A percentile compares a stretch with the other conserved stretches of the same genome.
Conservation (phyloP, 2,329 filamentous ascomycete species). For the Penicillium freii region DNA sequence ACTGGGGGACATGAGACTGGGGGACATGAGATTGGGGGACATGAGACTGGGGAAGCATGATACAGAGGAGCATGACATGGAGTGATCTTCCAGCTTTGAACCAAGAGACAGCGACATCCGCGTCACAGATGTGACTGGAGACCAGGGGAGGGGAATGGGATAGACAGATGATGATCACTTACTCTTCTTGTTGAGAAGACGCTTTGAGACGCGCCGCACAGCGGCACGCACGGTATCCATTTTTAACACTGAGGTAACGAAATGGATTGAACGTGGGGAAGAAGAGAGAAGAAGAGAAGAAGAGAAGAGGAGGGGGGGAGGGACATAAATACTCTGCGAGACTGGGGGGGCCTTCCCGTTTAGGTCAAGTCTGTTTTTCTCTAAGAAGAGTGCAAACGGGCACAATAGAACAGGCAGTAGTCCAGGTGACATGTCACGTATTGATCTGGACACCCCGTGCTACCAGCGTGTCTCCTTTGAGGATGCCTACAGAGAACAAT, state of each 20-base stretch:
- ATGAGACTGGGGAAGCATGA: background rate
- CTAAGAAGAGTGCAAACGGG: background rate
- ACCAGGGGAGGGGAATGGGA: background rate
- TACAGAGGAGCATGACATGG: background rate
- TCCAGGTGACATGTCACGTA: background rate
- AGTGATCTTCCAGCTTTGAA: background rate
- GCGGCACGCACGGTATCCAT: constrained; percentile 1
- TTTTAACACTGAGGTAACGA: background rate
- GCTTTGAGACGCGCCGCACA: constrained; percentile 2
- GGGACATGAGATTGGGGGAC: background rate
- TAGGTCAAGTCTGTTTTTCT: background rate
- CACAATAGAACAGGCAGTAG: background rate
- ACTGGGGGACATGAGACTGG: no score
- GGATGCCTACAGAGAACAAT: background rate
- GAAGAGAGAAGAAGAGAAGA: background rate
- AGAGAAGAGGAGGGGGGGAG: background rate
- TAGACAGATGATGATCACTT: background rate
- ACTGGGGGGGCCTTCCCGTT: background rate
- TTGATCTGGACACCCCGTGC: background rate
- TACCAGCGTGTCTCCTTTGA: background rate
- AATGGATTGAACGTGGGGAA: background rate
- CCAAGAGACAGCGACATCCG: background rate
- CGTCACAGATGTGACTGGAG: background rate
- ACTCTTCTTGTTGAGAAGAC: constrained; percentile 3
- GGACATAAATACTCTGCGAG: background rate